A percentile compares a stretch with the other conserved stretches of the same genome.
These are phyloP conservation scores for Leccinum barrowsii DNA, from an alignment of 768 basidiomycete species.

Conservation along the genomic window DNA sequence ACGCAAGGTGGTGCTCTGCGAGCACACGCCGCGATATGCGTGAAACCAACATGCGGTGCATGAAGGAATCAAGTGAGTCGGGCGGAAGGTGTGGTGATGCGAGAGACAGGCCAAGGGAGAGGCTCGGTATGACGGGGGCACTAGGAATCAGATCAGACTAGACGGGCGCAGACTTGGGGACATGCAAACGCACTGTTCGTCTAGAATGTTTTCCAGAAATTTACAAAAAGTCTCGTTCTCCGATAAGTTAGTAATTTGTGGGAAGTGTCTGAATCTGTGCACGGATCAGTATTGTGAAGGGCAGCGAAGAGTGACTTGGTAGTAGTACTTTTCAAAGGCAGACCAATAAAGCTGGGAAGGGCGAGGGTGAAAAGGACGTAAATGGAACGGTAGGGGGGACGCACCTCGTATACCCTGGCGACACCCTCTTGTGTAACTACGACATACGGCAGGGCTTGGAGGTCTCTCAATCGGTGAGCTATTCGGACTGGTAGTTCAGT, in stretches of 20 bases:
- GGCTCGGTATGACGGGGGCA: slow-evolving; percentile 73
- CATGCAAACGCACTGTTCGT: slow-evolving; percentile 64
- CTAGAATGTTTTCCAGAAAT: slow-evolving; percentile 60
- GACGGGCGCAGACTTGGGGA: neutral
- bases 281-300: slow-evolving; percentile 7
- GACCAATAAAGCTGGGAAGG: slow-evolving; percentile 70
- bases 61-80: slow-evolving; percentile 79
- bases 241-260: slow-evolving; percentile 61
- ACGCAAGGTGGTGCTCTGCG: slow-evolving; percentile 83
- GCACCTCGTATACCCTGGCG: slow-evolving; percentile 78
- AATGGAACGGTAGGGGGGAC: slow-evolving; percentile 21
- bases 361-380: neutral
- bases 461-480: slow-evolving; percentile 81
- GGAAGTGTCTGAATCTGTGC: slow-evolving; percentile 67
- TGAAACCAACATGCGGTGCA: slow-evolving; percentile 88
- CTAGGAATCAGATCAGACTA: slow-evolving; percentile 36
- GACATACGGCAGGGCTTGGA: slow-evolving; percentile 82
- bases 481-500: slow-evolving; percentile 86
- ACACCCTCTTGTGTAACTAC: slow-evolving; percentile 85
- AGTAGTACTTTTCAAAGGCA: slow-evolving; percentile 73
- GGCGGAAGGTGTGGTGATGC: slow-evolving; percentile 76
- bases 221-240: slow-evolving; percentile 80
- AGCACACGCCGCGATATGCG: slow-evolving; percentile 87
- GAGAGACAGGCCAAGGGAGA: slow-evolving; percentile 80
- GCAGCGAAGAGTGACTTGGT: neutral